Percentiles rank a stretch among this genome's conserved stretches.
phyloP scores from a whole-genome alignment of 2,329 filamentous ascomycete genomes.

The Aspergillus quadricinctus region DNA sequence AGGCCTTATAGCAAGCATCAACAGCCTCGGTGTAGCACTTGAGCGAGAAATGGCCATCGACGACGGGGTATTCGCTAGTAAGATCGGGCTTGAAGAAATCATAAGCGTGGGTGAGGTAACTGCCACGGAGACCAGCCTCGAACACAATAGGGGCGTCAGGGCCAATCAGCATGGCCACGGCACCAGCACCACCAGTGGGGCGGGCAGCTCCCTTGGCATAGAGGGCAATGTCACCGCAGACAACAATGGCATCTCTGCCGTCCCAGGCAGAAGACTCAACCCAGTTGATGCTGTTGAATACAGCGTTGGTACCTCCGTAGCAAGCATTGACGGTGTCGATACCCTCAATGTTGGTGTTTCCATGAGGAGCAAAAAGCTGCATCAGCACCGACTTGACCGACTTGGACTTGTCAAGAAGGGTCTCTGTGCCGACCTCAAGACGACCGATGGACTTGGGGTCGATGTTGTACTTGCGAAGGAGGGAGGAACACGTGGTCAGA shows the following conservation, averaged over 20 bases:
- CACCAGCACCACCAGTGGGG: slow-evolving; percentile 75
- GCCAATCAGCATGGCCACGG: slow-evolving; percentile 73
- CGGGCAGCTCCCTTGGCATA: slow-evolving; percentile 80
- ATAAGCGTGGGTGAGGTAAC: slow-evolving; percentile 78
- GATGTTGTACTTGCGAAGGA: slow-evolving; percentile 78
- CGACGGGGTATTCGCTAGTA: slow-evolving; percentile 80
- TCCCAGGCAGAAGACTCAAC: slow-evolving; percentile 84
- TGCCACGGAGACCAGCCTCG: slow-evolving; percentile 74
- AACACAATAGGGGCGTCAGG: slow-evolving; percentile 72
- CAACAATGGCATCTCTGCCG: slow-evolving; percentile 73
- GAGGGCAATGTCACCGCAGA: slow-evolving; percentile 77
- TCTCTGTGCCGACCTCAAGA: slow-evolving; percentile 82
- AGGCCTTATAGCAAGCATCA: slow-evolving; percentile 75
- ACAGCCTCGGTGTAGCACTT: slow-evolving; percentile 78
- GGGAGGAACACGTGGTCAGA: slow-evolving; percentile 71
- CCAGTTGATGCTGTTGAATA: slow-evolving; percentile 83
- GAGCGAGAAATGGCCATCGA: slow-evolving; percentile 78
- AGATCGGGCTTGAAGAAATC: slow-evolving; percentile 90
- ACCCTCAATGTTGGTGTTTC: slow-evolving; percentile 80
- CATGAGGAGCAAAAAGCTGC: slow-evolving; percentile 68
- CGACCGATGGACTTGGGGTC: slow-evolving; percentile 73
- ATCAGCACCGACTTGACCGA: slow-evolving; percentile 84
- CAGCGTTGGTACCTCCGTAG: slow-evolving; percentile 79
- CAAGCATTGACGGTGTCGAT: slow-evolving; percentile 80
- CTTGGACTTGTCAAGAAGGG: slow-evolving; percentile 83